A percentile compares a stretch with the other conserved stretches of the same genome.
Conservation (phyloP, 1,284 basidiomycete genomes). For the Naganishia sp. region DNA sequence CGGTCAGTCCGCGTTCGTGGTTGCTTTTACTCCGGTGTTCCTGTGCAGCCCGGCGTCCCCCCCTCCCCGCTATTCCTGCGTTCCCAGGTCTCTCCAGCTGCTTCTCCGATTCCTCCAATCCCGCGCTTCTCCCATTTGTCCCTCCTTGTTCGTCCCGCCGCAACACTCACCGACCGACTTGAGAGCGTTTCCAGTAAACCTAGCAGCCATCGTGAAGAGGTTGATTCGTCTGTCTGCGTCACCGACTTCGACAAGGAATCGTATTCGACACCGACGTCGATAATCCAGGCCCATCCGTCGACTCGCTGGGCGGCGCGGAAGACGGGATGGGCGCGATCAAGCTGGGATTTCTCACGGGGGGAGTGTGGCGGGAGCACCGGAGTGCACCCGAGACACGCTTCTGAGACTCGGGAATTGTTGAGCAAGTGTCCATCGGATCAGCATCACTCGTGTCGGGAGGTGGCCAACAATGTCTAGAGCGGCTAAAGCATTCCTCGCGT, state of each 20-base stretch:
- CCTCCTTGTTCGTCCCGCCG: not conserved
- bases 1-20: conserved; percentile 1
- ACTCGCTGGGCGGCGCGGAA: conserved; percentile 10
- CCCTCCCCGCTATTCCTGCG: not conserved
- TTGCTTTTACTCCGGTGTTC: not conserved
- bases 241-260: not conserved
- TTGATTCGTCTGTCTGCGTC: not conserved
- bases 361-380: not conserved
- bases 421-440: too few relatives aligned
- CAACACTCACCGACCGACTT: conserved; percentile 22
- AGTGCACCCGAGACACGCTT: not conserved
- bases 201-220: conserved; percentile 32
- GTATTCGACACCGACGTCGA: conserved; percentile 4
- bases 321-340: not conserved
- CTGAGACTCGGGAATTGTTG: too few relatives aligned
- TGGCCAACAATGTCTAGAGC: conserved; percentile 63
- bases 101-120: too few relatives aligned
- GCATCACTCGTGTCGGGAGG: not conserved
- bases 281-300: not conserved
- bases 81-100: not conserved
- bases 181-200: conserved; percentile 33
- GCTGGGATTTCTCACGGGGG: conserved; percentile 9
- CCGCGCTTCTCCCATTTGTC: not conserved
- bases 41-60: not conserved
- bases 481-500: conserved; percentile 74